Conservation (phyloP, 495 filamentous ascomycete genomes). For the Daldinia concentrica region DNA sequence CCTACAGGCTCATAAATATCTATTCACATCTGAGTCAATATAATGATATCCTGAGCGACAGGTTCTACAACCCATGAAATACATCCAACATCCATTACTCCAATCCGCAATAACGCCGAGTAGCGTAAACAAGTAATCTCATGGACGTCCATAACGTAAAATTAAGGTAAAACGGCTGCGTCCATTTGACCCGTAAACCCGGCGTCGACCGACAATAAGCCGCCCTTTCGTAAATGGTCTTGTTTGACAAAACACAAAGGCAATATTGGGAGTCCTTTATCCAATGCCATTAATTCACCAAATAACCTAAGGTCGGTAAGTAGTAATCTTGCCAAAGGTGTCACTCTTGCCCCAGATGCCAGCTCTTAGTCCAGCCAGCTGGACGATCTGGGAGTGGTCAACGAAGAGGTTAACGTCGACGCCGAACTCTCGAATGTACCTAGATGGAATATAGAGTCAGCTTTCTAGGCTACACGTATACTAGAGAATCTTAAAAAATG, state of each 20-base stretch:
- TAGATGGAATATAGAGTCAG: not conserved
- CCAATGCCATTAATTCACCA: not conserved
- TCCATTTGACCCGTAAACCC: not conserved
- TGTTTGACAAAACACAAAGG: not conserved
- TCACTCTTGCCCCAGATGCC: slow-evolving; percentile 67
- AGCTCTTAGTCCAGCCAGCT: slow-evolving; percentile 61
- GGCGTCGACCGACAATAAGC: not conserved
- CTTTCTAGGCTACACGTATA: not conserved
- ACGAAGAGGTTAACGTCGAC: slow-evolving; percentile 69
- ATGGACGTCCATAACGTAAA: not conserved
- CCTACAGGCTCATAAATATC: not conserved
- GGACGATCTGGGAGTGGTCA: slow-evolving; percentile 69
- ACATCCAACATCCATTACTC: not conserved
- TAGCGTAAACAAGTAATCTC: not conserved
- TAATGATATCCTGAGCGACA: not conserved
- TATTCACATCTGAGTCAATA: not conserved
- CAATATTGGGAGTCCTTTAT: not conserved
- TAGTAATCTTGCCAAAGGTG: slow-evolving; percentile 67
- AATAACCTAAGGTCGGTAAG: slow-evolving; percentile 49
- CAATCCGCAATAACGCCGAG: not conserved
- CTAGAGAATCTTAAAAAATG: not conserved
- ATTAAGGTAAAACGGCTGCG: not conserved
- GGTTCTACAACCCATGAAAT: not conserved
- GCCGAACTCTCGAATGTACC: slow-evolving; percentile 63
- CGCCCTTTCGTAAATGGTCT: not conserved